Conservation (phyloP, 352 stramenopile species). For the Globisporangium radiosum region DNA sequence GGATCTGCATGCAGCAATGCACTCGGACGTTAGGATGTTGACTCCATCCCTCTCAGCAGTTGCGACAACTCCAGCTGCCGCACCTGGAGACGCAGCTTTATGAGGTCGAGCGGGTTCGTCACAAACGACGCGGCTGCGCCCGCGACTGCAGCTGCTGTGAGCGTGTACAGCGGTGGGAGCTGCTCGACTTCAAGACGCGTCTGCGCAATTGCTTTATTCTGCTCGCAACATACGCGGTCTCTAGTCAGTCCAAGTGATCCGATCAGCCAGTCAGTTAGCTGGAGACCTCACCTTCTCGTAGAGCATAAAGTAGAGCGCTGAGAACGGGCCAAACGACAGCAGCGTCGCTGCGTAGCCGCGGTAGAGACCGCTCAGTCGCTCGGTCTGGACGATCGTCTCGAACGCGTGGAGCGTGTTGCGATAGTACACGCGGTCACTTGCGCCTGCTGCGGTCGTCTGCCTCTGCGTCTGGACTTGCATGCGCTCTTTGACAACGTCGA, state of each 20-base stretch:
- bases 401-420: slow-evolving; percentile 88
- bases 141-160: slow-evolving; percentile 69
- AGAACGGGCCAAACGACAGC: slow-evolving; percentile 96
- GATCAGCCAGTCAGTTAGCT: not conserved
- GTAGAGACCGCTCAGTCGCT: slow-evolving; percentile 92
- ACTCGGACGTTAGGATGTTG: too few species aligned
- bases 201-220: slow-evolving; percentile 57
- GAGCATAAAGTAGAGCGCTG: slow-evolving; percentile 96
- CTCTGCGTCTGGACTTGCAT: slow-evolving; percentile 91
- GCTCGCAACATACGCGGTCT: not conserved
- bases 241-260: not conserved
- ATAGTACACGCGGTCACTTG: slow-evolving; percentile 68
- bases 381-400: slow-evolving; percentile 83
- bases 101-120: slow-evolving; percentile 96
- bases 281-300: slow-evolving; percentile 82
- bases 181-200: slow-evolving; percentile 31
- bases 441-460: not conserved
- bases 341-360: slow-evolving; percentile 94
- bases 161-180: slow-evolving; percentile 53
- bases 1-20: slow-evolving; percentile 22
- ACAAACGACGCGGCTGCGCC: slow-evolving; percentile 91
- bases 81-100: slow-evolving; percentile 95
- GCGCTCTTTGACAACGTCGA: slow-evolving; percentile 98
- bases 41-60: too few species aligned
- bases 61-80: not conserved